phyloP scores from a whole-genome alignment of 2,329 filamentous ascomycete species.

The Penicillium sclerotigenum region DNA sequence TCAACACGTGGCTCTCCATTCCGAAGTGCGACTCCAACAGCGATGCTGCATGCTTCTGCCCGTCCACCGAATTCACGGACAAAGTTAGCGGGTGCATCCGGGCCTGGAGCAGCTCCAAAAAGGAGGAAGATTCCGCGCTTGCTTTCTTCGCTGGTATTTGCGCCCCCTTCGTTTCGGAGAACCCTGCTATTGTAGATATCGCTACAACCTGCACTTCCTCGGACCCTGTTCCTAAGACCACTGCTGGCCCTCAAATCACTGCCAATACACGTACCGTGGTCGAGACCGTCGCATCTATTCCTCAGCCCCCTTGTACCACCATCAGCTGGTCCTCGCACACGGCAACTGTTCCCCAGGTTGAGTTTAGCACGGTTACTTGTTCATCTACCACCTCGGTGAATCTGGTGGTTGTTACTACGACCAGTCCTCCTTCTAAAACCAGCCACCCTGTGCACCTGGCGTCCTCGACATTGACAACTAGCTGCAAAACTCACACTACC shows the following conservation, averaged over 20 bases:
- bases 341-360: constrained; percentile 43
- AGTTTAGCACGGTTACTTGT: constrained; percentile 32
- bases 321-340: constrained; percentile 36
- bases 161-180: constrained; percentile 65
- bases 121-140: constrained; percentile 65
- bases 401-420: constrained; percentile 12
- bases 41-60: constrained; percentile 80
- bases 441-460: neutral
- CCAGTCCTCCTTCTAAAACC: neutral
- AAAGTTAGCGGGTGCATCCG: constrained; percentile 76
- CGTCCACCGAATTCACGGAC: constrained; percentile 67
- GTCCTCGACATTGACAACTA: neutral
- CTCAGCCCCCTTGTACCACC: constrained; percentile 32
- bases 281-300: neutral
- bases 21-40: constrained; percentile 77
- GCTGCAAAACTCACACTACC: neutral
- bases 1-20: constrained; percentile 79
- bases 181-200: constrained; percentile 63
- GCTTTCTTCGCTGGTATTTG: constrained; percentile 88
- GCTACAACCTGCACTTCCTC: constrained; percentile 45
- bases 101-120: constrained; percentile 64
- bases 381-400: constrained; percentile 22
- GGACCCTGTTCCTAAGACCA: constrained; percentile 36
- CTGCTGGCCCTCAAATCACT: constrained; percentile 1
- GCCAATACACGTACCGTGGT: neutral